Evolutionary conservation across 768 basidiomycete genomes (phyloP).

Genomic region (Amanita subjunquillea): DNA sequence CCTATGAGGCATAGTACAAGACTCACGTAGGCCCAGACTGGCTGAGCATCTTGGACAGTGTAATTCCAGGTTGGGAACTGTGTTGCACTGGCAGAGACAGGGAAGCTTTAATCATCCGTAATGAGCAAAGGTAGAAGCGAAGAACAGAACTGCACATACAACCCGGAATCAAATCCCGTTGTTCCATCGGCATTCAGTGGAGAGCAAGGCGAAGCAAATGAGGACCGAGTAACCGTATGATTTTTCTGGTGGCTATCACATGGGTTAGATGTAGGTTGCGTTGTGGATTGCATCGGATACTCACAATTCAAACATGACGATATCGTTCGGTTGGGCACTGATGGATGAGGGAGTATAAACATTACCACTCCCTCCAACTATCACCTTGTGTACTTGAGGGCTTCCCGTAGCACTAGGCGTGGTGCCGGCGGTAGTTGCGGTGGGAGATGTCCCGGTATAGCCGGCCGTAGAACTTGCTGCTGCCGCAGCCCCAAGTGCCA

Average conservation of each 20-base stretch:
- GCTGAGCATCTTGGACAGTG: conserved; percentile 47
- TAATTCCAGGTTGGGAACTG: conserved; percentile 45
- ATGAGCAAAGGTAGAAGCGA: background rate
- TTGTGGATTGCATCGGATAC: conserved; percentile 10
- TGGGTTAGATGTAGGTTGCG: conserved; percentile 2
- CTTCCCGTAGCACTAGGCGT: conserved; percentile 37
- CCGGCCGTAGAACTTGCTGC: conserved; percentile 32
- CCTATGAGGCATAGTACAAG: background rate
- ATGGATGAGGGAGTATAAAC: conserved; percentile 41
- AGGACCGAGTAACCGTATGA: conserved; percentile 55
- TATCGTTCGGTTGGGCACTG: conserved; percentile 41
- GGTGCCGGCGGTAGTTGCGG: conserved; percentile 9
- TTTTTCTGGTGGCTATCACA: conserved; percentile 48
- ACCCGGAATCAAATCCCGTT: conserved; percentile 46
- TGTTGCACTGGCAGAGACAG: conserved; percentile 32
- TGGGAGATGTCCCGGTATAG: conserved; percentile 4
- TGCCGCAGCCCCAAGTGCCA: conserved; percentile 42
- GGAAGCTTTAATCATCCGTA: conserved; percentile 15
- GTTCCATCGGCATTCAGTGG: conserved; percentile 27
- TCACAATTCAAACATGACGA: conserved; percentile 51
- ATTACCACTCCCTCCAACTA: conserved; percentile 43
- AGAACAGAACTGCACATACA: conserved; percentile 25
- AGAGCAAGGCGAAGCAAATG: conserved; percentile 50
- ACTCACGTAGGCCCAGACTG: conserved; percentile 48
- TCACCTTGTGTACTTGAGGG: conserved; percentile 38